phyloP scores from a whole-genome alignment of 345 rosid species.

The Psidium friedrichsthalianum region DNA sequence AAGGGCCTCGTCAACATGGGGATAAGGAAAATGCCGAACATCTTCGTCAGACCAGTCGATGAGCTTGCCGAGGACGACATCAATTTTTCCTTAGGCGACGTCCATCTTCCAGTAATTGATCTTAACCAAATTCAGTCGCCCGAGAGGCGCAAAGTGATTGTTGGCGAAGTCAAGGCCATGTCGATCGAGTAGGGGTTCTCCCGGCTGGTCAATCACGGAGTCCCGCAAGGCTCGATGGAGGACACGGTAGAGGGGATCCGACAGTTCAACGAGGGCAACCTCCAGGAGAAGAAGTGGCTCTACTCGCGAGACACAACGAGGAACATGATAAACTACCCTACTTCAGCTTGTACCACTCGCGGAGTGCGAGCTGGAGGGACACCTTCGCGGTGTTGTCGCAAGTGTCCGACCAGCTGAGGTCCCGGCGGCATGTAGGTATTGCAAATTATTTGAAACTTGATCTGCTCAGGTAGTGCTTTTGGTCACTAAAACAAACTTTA shows the following conservation, averaged over 20 bases:
- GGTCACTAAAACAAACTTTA: too few relatives aligned
- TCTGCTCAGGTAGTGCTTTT: neutral
- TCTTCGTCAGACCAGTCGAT: neutral
- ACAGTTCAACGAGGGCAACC: neutral
- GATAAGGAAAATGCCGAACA: neutral
- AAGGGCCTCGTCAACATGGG: neutral
- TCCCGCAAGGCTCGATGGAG: neutral
- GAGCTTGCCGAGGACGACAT: neutral
- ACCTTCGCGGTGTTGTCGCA: neutral
- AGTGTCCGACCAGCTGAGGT: slow-evolving; percentile 6
- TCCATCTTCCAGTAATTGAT: neutral
- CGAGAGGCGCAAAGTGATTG: neutral
- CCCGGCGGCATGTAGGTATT: slow-evolving; percentile 5
- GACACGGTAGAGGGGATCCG: neutral
- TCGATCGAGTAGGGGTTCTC: slow-evolving; percentile 4
- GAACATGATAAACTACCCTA: neutral
- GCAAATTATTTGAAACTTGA: neutral
- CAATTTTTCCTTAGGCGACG: too few relatives aligned
- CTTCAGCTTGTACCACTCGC: slow-evolving; percentile 5
- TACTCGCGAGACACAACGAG: neutral
- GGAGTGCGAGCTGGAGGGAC: slow-evolving; percentile 17
- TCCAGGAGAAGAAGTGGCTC: neutral
- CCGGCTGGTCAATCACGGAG: slow-evolving; percentile 6
- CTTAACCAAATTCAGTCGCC: neutral
- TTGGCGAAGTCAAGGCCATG: neutral